Conservation (phyloP, 371 early-diverging fungal genomes). For the Batkoa obscura region DNA sequence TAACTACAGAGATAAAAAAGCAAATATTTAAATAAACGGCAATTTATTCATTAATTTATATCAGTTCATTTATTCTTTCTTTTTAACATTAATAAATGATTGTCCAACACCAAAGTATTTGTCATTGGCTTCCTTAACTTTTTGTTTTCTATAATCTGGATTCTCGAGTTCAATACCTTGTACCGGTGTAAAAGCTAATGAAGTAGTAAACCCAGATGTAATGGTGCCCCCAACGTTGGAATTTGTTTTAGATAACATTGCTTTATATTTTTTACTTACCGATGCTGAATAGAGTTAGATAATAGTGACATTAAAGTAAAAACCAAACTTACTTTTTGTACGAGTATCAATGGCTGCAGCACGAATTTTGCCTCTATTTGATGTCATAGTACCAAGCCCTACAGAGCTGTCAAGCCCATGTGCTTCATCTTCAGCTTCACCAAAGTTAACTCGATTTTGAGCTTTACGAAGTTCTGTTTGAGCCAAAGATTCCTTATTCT, state of each 20-base stretch:
- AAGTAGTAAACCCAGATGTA: conserved; percentile 73
- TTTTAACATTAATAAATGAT: background rate
- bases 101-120: conserved; percentile 57
- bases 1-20: too few species aligned
- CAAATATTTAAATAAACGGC: too few species aligned
- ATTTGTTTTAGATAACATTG: conserved; percentile 10
- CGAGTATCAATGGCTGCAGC: conserved; percentile 34
- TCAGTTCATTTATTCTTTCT: background rate
- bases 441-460: conserved; percentile 81
- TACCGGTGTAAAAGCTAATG: conserved; percentile 86
- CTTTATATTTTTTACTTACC: conserved; percentile 6
- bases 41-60: too few species aligned
- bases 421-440: conserved; percentile 76
- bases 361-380: conserved; percentile 48
- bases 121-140: conserved; percentile 43
- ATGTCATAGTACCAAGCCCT: conserved; percentile 77
- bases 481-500: conserved; percentile 63
- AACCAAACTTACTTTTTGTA: conserved; percentile 31
- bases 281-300: background rate
- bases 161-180: conserved; percentile 89
- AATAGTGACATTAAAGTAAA: background rate
- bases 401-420: conserved; percentile 58
- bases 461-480: conserved; percentile 78
- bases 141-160: conserved; percentile 52
- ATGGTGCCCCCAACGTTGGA: conserved; percentile 15